Base-by-base conservation (phyloP, 75 land plant genomes). In the Sequoia sempervirens region DNA sequence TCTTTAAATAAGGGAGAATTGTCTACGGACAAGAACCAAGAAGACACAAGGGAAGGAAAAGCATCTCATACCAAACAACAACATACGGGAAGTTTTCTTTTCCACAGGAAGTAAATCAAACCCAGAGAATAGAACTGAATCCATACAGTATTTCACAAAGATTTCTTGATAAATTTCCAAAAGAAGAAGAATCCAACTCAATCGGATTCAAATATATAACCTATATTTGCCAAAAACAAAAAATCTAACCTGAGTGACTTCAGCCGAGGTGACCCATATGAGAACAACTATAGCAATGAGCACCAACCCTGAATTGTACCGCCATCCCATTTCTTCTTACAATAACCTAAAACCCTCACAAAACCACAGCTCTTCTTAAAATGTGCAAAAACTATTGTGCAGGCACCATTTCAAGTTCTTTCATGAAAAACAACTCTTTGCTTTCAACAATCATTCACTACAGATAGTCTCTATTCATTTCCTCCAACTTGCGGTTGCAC, bases 251-350 rank as follows among this genome's bases (percentile, higher is more conserved):
- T 96, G 99, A 13, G 97, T 96, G 41, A 96, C 99, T 86, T 96
- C 99, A 4, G 99, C 99, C 43, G 99, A 96, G 72, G 92, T 82
- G 78, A 96, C 99, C 99, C 99, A 96, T 83, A 96, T 95, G 38
- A 93, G 30, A 43, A 96, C 99, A 46, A 96, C 99, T 34, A 93
- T 83, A 15, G 70, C 88, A 79, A 95, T 95, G 30, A 96, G 88
- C 58, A 95, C 52, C 90, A 96, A 84, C 37, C 99, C 99, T 23
- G 92, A 92, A 76, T 75, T 91, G 75, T 96, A 96, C 80, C 86
- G 89, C 96, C 92, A 95, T 83, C 94, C 88, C 97, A 93, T 91
- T 84, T 12, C 56, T 69, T 18, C 53, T 81, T 7, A 17, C 82
- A 30, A 66, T 4, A 13, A 0, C 23, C 34, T 38, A 20, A 23